phyloP scores from a whole-genome alignment of 139 green algal genomes.

The Chlamydomonas applanata region DNA sequence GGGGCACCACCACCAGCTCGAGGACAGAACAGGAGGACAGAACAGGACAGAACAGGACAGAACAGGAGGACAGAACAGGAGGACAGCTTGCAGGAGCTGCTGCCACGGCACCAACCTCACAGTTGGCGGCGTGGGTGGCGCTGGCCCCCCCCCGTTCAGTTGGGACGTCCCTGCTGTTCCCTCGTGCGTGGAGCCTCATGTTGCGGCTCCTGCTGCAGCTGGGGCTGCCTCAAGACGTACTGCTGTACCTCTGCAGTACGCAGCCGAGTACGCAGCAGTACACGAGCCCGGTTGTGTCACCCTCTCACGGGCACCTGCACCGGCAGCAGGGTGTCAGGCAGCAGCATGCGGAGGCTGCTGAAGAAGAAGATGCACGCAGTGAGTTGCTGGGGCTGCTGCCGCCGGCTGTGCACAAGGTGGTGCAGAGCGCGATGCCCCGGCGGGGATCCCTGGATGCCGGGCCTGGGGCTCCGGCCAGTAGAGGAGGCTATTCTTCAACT shows the following conservation, averaged over 20 bases:
- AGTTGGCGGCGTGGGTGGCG: conserved; percentile 7
- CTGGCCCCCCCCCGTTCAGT: conserved; percentile 36
- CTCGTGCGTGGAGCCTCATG: conserved; percentile 60
- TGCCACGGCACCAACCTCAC: neutral
- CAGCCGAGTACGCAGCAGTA: neutral
- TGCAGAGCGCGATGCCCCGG: neutral
- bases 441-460: neutral
- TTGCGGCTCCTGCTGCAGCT: conserved; percentile 75
- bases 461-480: too few species aligned
- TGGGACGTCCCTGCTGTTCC: conserved; percentile 59
- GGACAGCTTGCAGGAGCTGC: too few species aligned
- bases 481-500: too few species aligned
- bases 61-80: too few species aligned
- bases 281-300: too few species aligned
- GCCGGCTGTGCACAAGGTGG: conserved; percentile 1
- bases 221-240: conserved; percentile 25
- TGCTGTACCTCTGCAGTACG: conserved; percentile 37
- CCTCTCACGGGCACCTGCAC: neutral
- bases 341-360: conserved; percentile 8
- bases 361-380: conserved; percentile 36
- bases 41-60: too few species aligned
- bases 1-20: neutral
- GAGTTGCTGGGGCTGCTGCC: conserved; percentile 45
- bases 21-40: too few species aligned
- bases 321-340: neutral